Conservation (phyloP, 495 filamentous ascomycete genomes). For the Penicillium daleae region DNA sequence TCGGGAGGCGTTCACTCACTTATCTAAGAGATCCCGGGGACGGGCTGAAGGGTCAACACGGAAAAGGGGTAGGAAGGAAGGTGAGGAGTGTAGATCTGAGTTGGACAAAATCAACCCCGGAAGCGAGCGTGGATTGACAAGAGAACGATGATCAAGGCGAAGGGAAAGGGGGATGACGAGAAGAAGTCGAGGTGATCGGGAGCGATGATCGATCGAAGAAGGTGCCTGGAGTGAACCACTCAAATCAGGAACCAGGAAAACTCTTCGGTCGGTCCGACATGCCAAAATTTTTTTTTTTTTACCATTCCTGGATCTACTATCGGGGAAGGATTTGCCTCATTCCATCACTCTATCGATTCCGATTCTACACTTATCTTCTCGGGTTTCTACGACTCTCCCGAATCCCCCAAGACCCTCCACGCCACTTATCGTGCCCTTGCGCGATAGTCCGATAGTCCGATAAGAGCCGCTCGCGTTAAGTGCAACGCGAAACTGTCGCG, state of each 20-base stretch:
- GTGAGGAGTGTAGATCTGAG: not conserved
- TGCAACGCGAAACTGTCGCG: slow-evolving; percentile 55
- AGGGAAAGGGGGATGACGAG: not conserved
- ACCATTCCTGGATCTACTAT: slow-evolving; percentile 16
- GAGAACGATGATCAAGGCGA: not conserved
- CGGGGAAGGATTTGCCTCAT: not conserved
- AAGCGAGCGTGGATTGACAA: not conserved
- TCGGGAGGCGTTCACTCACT: not conserved
- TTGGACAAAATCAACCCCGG: not conserved
- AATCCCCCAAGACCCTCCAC: not conserved
- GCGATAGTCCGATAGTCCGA: no score
- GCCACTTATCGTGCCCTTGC: slow-evolving; percentile 18
- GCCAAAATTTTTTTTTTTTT: not conserved
- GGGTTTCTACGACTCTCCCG: not conserved
- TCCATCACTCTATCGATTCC: not conserved
- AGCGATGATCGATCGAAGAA: slow-evolving; percentile 3
- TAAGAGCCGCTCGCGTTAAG: slow-evolving; percentile 45
- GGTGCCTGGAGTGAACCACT: slow-evolving; percentile 28
- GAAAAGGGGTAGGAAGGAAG: not conserved
- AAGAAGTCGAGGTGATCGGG: slow-evolving; percentile 9
- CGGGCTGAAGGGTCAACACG: not conserved
- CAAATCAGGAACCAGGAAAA: slow-evolving; percentile 26
- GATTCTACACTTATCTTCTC: no score
- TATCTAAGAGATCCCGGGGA: not conserved
- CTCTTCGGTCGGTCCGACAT: slow-evolving; percentile 22